phyloP scores from a whole-genome alignment of 192 early-diverging fungal species.

The Phlyctochytrium planicorne region DNA sequence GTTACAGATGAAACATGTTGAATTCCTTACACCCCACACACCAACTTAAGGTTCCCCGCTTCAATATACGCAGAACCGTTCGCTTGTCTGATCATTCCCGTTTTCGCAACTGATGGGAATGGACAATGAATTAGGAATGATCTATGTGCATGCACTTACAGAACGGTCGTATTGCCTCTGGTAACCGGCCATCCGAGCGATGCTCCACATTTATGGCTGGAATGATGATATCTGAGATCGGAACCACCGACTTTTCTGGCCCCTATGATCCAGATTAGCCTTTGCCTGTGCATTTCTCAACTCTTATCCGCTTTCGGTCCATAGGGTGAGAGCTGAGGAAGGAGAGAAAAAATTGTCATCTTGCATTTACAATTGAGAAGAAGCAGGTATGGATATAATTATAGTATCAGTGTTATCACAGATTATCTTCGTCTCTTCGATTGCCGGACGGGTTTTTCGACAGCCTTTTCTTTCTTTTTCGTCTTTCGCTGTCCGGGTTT shows the following conservation, averaged over 20 bases:
- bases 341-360: no score
- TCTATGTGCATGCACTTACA: conserved; percentile 20
- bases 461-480: no score
- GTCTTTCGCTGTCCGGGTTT: no score
- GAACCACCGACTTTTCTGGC: conserved; percentile 43
- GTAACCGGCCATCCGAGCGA: conserved; percentile 28
- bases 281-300: neutral
- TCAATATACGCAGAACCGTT: conserved; percentile 80
- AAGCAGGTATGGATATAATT: no score
- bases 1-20: neutral
- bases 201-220: conserved; percentile 13
- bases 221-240: conserved; percentile 23
- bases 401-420: no score
- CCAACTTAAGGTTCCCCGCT: conserved; percentile 66
- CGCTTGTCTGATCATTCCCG: conserved; percentile 70
- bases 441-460: no score
- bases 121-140: neutral
- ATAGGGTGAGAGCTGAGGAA: neutral
- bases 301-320: conserved; percentile 21
- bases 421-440: no score
- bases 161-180: conserved; percentile 39
- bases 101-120: conserved; percentile 53
- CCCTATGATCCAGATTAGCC: conserved; percentile 20
- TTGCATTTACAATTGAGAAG: no score
- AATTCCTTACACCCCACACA: conserved; percentile 73